A percentile compares a stretch with the other conserved stretches of the same genome.
phyloP scores from a whole-genome alignment of 2,329 filamentous ascomycete genomes.

The Diaporthe humulicola region DNA sequence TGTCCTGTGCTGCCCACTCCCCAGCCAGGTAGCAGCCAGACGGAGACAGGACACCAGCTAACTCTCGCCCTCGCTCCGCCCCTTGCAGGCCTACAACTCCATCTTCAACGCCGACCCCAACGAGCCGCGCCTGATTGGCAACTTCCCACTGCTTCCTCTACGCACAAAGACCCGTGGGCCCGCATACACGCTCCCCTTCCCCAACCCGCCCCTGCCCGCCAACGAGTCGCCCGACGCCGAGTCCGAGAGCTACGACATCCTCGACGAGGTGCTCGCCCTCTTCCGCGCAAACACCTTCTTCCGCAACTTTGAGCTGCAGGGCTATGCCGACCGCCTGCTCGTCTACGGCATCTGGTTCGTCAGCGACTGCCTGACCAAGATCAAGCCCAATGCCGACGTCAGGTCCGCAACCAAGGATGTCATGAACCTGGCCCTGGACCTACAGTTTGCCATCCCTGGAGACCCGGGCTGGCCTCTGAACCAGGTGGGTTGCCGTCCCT shows the following conservation, averaged over 20 bases:
- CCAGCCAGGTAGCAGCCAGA: slow-evolving; percentile 1
- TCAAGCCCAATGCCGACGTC: slow-evolving; percentile 78
- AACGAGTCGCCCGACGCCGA: slow-evolving; percentile 81
- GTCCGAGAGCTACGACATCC: slow-evolving; percentile 93
- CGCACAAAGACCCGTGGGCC: slow-evolving; percentile 97
- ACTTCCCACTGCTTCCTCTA: slow-evolving; percentile 94
- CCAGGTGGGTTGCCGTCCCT: slow-evolving; percentile 68
- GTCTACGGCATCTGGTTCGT: slow-evolving; percentile 98
- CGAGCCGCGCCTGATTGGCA: slow-evolving; percentile 75
- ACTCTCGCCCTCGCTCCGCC: slow-evolving; percentile 33
- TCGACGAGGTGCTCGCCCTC: slow-evolving; percentile 91
- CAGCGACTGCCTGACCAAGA: slow-evolving; percentile 89
- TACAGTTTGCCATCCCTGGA: slow-evolving; percentile 92
- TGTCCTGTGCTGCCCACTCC: background rate
- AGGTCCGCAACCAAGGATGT: slow-evolving; percentile 79
- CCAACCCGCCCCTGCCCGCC: slow-evolving; percentile 68
- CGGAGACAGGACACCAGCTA: slow-evolving; percentile 4
- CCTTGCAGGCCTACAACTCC: slow-evolving; percentile 90
- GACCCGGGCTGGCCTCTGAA: slow-evolving; percentile 95
- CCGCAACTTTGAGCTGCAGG: slow-evolving; percentile 99
- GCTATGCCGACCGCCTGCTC: slow-evolving; percentile 90
- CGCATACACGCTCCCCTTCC: slow-evolving; percentile 83
- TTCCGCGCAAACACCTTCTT: slow-evolving; percentile 99
- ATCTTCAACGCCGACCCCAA: slow-evolving; percentile 91
- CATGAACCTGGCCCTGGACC: slow-evolving; percentile 90